These are phyloP conservation scores for Trametes sp. DNA, from an alignment of 1,284 basidiomycete genomes.

Conservation along the genomic window DNA sequence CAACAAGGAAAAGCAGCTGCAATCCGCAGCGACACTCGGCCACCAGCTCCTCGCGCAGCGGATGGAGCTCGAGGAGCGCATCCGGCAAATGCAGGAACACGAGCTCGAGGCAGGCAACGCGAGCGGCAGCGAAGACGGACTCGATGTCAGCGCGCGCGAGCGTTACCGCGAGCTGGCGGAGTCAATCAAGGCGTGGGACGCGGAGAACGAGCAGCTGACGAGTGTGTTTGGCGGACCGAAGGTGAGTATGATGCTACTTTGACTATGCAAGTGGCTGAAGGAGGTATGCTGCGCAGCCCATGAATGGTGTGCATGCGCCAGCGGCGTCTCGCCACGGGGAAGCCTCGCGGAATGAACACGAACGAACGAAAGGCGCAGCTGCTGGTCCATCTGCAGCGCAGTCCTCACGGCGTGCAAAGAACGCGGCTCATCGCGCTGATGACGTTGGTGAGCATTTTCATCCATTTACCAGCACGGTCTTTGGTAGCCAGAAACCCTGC, in stretches of 20 bases:
- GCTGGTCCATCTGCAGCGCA: conserved; percentile 70
- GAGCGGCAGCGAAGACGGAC: conserved; percentile 64
- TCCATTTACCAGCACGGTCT: not conserved
- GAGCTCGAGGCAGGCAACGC: conserved; percentile 50
- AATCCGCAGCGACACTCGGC: conserved; percentile 89
- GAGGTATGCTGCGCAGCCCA: conserved; percentile 14
- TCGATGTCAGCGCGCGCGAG: conserved; percentile 54
- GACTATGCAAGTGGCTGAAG: not conserved
- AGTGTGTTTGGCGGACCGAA: conserved; percentile 68
- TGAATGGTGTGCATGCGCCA: conserved; percentile 48
- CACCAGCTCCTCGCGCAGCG: conserved; percentile 92
- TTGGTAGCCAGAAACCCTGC: too few species aligned
- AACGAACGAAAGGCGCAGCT: conserved; percentile 49
- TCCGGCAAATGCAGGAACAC: conserved; percentile 78
- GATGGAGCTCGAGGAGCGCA: conserved; percentile 88
- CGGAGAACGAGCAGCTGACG: conserved; percentile 83
- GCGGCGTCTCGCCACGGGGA: conserved; percentile 43
- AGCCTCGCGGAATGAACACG: conserved; percentile 50
- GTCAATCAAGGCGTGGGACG: conserved; percentile 82
- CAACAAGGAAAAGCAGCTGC: conserved; percentile 88
- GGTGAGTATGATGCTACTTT: conserved; percentile 52
- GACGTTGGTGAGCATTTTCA: conserved; percentile 74
- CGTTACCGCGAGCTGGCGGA: conserved; percentile 82
- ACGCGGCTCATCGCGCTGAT: conserved; percentile 84
- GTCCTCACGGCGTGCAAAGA: conserved; percentile 80